Base-by-base conservation (phyloP, 2,329 filamentous ascomycete genomes). In the Diaporthe ampelina region DNA sequence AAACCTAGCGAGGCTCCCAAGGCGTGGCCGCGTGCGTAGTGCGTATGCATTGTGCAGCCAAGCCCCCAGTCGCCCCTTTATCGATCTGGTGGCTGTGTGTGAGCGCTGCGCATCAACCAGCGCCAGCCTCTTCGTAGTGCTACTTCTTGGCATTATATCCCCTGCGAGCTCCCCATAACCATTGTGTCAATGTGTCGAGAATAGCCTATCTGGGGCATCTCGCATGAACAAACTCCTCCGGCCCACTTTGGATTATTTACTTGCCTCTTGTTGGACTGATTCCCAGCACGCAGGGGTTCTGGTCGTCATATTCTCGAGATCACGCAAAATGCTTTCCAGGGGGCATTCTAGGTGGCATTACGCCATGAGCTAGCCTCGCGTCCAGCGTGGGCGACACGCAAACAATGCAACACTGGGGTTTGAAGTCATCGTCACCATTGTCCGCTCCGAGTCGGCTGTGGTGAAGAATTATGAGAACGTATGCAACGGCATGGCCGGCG, bases 191-290 rank as follows among this genome's bases (percentile, higher is more conserved):
- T n/a, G 29, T 29, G 29, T 29, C 29, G 5, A 29, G 58, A 61
- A 61, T 61, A 61, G 58, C 35, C 37, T 61, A 40, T 61, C n/a
- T 43, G 58, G 26, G 24, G 58, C 37, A 26, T 6, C n/a, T 61
- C n/a, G n/a, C 37, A 40, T 61, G 58, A 43, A 40, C 58, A 61
- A 2, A 43, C 15, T 40, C 35, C 58, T 8, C n/a, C 37, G 37
- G 15, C 35, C 37, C 58, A 29, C 37, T 24, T 15, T 40, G 7
- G 6, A 43, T 43, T 43, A 19, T 4, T 10, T 43, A 17, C 37
- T 29, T 15, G 17, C 17, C 15, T 24, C 57, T 40, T 11, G 56
- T 26, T 40, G 57, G 57, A 17, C 35, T 4, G 2, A 61, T 29
- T 37, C 58, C 37, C 26, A 37, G 37, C 37, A 26, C 37, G 15